Evolutionary conservation across 2,329 filamentous ascomycete genomes (phyloP), one percentile per base, ranked within the genome.

Genomic region (Magnaporthiopsis rhizophila): DNA sequence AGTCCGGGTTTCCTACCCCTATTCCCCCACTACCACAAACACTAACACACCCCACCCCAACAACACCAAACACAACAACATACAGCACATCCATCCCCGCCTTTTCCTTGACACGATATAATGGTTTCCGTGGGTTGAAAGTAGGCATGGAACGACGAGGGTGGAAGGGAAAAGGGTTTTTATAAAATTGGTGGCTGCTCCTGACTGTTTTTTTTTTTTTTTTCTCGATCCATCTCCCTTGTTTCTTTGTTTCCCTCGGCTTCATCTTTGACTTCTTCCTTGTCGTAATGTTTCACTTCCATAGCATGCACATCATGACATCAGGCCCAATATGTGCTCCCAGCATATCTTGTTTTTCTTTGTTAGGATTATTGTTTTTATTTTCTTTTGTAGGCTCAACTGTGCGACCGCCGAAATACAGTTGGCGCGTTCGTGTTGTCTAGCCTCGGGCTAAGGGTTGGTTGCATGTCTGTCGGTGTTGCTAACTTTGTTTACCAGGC

Each of bases 241-340:
- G 12, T 7, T 62, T 66, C 56, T 64, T 65, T n/a, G n/a, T n/a
- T 26, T 26, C 12, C 34, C 2, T 9, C 1, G 12, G 12, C 34
- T 9, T 36, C 34, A 64, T 64, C 65, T 66, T 68, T 66, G 67
- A 61, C 65, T 65, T 63, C 65, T 58, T 65, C 64, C 58, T 59
- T 64, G 58, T 66, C 62, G 8, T 36, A 34, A 60, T 60, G 30
- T 32, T 36, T 38, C 21, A n/a, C 58, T 30, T 30, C 21, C 13
- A 60, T 53, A 53, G 45, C 45, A 53, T n/a, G 45, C 45, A 53
- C 18, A 53, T n/a, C 45, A 53, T 53, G 45, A 53, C 45, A 24
- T n/a, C 21, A 53, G 8, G 21, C 24, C 45, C 21, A 11, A 11
- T 21, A 53, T 53, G 21, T 53, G 45, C 45, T 24, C 45, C 21